Evolutionary conservation across 345 rosid species (phyloP), one percentile per base, ranked within the genome.

Genomic region (Microthlaspi erraticum): DNA sequence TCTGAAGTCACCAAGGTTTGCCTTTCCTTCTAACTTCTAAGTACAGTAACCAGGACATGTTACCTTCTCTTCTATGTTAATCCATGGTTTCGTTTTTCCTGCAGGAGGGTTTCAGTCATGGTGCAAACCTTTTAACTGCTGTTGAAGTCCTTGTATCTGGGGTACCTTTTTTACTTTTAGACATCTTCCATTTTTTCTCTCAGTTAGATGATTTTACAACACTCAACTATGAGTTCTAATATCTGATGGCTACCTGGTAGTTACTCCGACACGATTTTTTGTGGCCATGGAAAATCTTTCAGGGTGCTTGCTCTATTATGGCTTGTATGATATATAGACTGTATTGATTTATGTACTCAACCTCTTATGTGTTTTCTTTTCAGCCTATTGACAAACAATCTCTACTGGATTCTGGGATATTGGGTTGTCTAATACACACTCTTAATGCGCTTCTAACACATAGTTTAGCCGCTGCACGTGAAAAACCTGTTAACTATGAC

Each of bases 381-480:
- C 91, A 93, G 98, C 87, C 91, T 32, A 77, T 86, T 53, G 98
- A 90, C 74, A 87, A 88, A 77, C 98, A 88, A 54, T 90, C 98
- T 55, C 87, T 93, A 52, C 87, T 93, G 71, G 98, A 93, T 82
- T 93, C 98, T 86, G 98, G 97, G 75, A 88, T 93, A 81, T 82
- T 93, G 13, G 85, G 97, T 75, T 93, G 98, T 78, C 92, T 93
- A 66, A 85, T 90, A 83, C 94, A 87, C 43, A 61, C 84, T 67
- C 79, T 93, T 60, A 86, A 76, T 80, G 84, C 91, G 79, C 82
- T 93, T 79, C 71, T 89, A 73, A 73, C 81, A 72, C 81, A 87
- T 58, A 53, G 70, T 76, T 81, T 77, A 81, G 71, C 78, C 54
- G 68, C 64, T 73, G 68, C 73, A 68, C 37, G 55, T 58, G 80